A percentile compares a stretch with the other conserved stretches of the same genome.
These are phyloP conservation scores for Pestalotiopsis fici DNA, from an alignment of 2,329 filamentous ascomycete genomes.

Conservation along the genomic window DNA sequence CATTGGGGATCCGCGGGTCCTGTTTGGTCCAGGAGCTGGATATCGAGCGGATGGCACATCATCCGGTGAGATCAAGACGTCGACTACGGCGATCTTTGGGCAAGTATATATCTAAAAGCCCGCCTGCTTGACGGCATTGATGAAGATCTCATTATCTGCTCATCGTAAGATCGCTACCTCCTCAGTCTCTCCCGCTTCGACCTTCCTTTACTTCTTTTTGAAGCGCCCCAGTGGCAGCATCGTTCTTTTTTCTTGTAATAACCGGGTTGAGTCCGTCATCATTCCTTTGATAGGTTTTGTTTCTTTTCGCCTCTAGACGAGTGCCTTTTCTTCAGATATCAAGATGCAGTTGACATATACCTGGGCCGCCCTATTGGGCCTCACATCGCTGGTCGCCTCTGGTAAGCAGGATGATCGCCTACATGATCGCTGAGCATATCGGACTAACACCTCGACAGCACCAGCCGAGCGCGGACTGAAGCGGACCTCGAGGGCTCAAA, in stretches of 20 bases:
- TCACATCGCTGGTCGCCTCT: conserved; percentile 21
- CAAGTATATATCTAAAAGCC: conserved; percentile 6
- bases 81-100: background rate
- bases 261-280: conserved; percentile 4
- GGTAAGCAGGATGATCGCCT: conserved; percentile 14
- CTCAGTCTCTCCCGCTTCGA: conserved; percentile 4
- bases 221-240: conserved; percentile 12
- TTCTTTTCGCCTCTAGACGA: conserved; percentile 24
- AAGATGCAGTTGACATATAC: conserved; percentile 20
- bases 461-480: conserved; percentile 22
- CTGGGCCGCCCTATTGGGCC: conserved; percentile 20
- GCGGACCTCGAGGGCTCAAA: conserved; percentile 24
- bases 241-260: conserved; percentile 17
- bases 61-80: conserved; percentile 9
- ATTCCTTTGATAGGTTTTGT: conserved; percentile 26
- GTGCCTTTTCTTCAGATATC: conserved; percentile 12
- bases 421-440: background rate
- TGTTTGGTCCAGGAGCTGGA: background rate
- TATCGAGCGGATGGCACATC: conserved; percentile 8
- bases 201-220: conserved; percentile 2
- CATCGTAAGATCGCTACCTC: conserved; percentile 3
- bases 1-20: background rate
- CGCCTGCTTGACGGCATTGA: background rate
- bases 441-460: conserved; percentile 19
- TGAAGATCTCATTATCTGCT: conserved; percentile 3